These are phyloP conservation scores for Prunus mume DNA, from an alignment of 306 rosid species.

Conservation along the genomic window DNA sequence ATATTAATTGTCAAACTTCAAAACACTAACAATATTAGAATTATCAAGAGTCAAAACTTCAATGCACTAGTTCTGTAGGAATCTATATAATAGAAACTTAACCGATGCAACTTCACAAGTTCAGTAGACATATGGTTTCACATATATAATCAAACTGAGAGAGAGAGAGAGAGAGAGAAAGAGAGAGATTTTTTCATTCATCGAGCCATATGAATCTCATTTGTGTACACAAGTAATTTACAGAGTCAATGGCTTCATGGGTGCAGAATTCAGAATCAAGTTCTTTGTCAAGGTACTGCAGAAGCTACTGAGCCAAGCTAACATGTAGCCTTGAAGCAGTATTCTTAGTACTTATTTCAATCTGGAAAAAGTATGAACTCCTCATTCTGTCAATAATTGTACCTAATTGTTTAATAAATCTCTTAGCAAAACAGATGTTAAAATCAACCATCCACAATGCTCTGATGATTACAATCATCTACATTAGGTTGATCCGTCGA, in stretches of 20 bases:
- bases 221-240: not conserved
- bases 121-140: too few relatives aligned
- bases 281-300: not conserved
- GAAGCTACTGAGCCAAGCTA: not conserved
- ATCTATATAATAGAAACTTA: too few relatives aligned
- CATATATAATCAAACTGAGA: too few relatives aligned
- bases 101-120: too few relatives aligned
- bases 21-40: too few relatives aligned
- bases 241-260: not conserved
- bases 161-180: too few relatives aligned
- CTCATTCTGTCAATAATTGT: not conserved
- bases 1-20: too few relatives aligned
- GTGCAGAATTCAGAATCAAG: not conserved
- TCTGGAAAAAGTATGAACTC: not conserved
- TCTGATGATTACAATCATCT: slow-evolving; percentile 24
- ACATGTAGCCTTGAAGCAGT: not conserved
- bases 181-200: too few relatives aligned
- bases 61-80: too few relatives aligned
- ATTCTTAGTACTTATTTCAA: not conserved
- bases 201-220: too few relatives aligned
- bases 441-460: slow-evolving; percentile 25
- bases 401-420: not conserved
- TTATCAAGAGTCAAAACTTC: too few relatives aligned
- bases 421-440: slow-evolving; percentile 12
- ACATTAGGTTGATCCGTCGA: slow-evolving; percentile 22